Evolutionary conservation across 192 early-diverging fungal species (phyloP).

Genomic region (Kickxella alabastrina): DNA sequence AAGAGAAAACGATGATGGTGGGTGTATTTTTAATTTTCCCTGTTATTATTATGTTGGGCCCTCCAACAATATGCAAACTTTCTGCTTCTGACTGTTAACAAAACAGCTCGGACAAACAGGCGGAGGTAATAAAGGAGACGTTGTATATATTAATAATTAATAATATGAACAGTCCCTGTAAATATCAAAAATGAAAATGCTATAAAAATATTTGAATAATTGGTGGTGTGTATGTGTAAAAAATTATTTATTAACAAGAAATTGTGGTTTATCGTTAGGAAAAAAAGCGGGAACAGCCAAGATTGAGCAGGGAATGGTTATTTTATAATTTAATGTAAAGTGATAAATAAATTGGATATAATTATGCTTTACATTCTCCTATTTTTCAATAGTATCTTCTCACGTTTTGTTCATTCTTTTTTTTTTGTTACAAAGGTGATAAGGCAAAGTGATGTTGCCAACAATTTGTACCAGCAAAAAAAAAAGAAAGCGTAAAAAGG

Average conservation of each 20-base stretch:
- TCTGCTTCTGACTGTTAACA: background rate
- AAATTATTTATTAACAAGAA: slow-evolving; percentile 1
- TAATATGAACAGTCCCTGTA: no score
- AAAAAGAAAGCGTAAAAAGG: background rate
- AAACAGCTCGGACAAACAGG: background rate
- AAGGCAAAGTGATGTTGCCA: background rate
- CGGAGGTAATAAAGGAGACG: no score
- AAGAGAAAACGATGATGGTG: no score
- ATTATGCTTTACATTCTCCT: background rate
- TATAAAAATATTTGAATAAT: background rate
- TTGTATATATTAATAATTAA: no score
- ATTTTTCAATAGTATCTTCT: background rate
- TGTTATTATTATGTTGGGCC: no score
- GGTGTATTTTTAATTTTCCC: background rate
- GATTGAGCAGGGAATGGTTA: slow-evolving; percentile 1
- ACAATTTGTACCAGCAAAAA: background rate
- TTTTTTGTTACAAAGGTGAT: background rate
- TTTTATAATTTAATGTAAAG: background rate
- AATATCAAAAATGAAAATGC: background rate
- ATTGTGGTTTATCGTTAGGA: background rate
- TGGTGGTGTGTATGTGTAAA: background rate
- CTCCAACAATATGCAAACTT: background rate
- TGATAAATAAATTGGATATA: background rate
- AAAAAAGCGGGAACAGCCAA: slow-evolving; percentile 1
- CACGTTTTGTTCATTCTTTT: slow-evolving; percentile 1